These are phyloP conservation scores for Gynostemma pentaphyllum DNA, from an alignment of 306 rosid species.

Conservation along the genomic window DNA sequence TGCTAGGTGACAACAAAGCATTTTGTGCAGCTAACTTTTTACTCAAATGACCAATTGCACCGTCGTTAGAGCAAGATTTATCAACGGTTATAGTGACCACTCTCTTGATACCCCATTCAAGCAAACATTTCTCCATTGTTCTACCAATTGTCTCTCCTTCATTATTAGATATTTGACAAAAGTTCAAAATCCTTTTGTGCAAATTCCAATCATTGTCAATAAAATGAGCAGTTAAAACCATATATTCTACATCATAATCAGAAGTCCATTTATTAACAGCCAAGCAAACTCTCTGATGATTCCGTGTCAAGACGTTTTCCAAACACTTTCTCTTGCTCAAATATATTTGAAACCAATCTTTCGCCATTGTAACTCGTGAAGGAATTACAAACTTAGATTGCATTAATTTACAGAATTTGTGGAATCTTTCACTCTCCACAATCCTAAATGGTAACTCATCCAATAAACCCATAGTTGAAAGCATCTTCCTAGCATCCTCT, in stretches of 20 bases:
- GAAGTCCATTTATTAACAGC: neutral
- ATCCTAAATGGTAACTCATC: neutral
- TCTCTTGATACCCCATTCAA: neutral
- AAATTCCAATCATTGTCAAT: neutral
- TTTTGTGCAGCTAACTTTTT: neutral
- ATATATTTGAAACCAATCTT: neutral
- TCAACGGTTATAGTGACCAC: neutral
- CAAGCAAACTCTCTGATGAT: neutral
- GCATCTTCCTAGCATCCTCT: neutral
- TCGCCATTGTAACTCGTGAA: neutral
- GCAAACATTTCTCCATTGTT: neutral
- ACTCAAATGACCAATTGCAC: neutral
- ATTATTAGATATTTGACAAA: neutral
- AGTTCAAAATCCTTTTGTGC: neutral
- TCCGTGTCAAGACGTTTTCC: neutral
- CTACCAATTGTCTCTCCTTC: neutral
- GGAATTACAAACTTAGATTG: neutral
- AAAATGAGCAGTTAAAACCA: constrained; percentile 1
- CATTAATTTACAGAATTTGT: neutral
- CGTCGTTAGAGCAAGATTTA: neutral
- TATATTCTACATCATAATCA: neutral
- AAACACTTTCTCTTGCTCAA: neutral
- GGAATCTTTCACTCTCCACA: neutral
- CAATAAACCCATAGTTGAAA: neutral
- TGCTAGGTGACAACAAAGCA: neutral